phyloP scores from a whole-genome alignment of 305 asterid species.

The Solanum hybrid region DNA sequence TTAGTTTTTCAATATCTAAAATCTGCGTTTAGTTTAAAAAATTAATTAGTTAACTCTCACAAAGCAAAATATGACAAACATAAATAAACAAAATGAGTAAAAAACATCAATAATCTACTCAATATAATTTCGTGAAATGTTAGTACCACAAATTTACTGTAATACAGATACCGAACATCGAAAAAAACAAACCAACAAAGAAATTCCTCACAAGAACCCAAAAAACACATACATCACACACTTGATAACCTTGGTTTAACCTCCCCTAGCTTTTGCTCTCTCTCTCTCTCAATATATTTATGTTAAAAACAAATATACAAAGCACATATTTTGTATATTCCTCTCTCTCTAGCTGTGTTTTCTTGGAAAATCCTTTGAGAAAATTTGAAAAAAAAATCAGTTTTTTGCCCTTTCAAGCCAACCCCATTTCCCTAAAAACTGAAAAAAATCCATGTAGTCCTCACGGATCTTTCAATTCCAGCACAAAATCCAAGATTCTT shows the following conservation, averaged over 20 bases:
- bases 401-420: background rate
- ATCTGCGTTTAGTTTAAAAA: background rate
- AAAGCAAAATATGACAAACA: background rate
- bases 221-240: background rate
- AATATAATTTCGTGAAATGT: background rate
- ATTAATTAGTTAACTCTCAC: background rate
- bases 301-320: background rate
- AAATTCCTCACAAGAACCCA: background rate
- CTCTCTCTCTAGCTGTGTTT: background rate
- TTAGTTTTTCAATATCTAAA: background rate
- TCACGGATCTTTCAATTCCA: conserved; percentile 11
- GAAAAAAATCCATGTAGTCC: conserved; percentile 17
- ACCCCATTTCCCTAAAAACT: conserved; percentile 16
- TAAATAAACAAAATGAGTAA: background rate
- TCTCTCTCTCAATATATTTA: background rate
- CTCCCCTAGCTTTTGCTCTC: background rate
- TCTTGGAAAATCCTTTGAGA: background rate
- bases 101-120: background rate
- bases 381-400: background rate
- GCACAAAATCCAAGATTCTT: background rate
- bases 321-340: background rate
- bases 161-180: background rate
- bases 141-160: background rate
- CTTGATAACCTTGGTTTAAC: background rate
- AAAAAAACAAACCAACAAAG: background rate